These are phyloP conservation scores for Fraxinus paxiana DNA, from an alignment of 305 asterid species.

Conservation along the genomic window DNA sequence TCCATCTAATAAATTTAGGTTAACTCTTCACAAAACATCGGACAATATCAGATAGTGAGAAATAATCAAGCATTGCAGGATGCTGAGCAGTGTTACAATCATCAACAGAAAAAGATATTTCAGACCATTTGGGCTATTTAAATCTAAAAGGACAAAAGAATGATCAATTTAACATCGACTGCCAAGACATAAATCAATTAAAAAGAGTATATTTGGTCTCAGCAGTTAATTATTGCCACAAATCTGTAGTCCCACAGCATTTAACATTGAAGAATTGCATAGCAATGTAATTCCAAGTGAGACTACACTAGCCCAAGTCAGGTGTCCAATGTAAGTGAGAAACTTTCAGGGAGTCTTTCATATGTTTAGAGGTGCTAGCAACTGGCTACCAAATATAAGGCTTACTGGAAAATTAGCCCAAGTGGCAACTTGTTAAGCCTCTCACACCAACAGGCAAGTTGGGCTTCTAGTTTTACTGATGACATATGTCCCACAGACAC, in stretches of 20 bases:
- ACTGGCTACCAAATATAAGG: neutral
- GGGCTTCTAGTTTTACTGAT: neutral
- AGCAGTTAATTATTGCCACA: neutral
- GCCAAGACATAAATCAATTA: neutral
- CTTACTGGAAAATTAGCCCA: neutral
- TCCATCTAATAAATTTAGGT: slow-evolving; percentile 8
- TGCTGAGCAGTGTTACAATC: neutral
- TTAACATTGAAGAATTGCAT: neutral
- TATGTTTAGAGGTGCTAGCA: neutral
- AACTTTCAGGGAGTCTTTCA: neutral
- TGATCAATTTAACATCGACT: neutral
- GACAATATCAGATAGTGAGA: neutral
- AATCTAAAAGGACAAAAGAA: neutral
- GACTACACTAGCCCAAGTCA: neutral
- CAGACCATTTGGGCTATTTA: neutral
- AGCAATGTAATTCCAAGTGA: neutral
- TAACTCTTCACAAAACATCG: neutral
- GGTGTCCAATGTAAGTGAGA: neutral
- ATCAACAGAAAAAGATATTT: neutral
- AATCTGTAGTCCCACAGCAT: neutral
- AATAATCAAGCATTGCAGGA: neutral
- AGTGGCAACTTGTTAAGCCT: neutral
- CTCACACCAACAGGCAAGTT: slow-evolving; percentile 2
- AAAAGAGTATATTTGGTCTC: neutral
- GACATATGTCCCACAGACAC: neutral